Evolutionary conservation across 768 basidiomycete species (phyloP).

Genomic region (Boletellus sp.): DNA sequence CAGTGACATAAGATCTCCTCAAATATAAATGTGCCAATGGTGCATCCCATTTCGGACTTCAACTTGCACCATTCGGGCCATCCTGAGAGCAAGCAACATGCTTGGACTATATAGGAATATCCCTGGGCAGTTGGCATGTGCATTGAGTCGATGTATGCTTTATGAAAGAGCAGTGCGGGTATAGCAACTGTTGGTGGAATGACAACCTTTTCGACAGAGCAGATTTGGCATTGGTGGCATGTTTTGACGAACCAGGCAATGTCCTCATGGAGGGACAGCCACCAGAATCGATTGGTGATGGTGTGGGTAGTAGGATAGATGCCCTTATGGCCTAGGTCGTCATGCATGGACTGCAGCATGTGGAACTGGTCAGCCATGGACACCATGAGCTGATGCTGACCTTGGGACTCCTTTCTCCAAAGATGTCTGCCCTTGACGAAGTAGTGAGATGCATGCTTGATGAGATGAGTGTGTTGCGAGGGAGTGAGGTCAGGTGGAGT

Average conservation of each 20-base stretch:
- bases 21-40: constrained; percentile 33
- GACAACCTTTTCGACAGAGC: constrained; percentile 15
- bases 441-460: too few relatives aligned
- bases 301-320: neutral
- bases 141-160: constrained; percentile 41
- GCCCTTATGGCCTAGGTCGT: constrained; percentile 4
- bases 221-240: constrained; percentile 39
- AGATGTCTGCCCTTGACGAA: too few relatives aligned
- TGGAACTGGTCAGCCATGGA: neutral
- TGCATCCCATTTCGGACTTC: constrained; percentile 23
- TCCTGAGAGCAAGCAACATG: constrained; percentile 29
- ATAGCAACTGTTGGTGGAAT: constrained; percentile 18
- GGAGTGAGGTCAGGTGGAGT: too few relatives aligned
- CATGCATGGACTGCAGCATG: neutral
- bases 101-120: constrained; percentile 37
- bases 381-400: neutral
- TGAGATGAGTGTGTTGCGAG: too few relatives aligned
- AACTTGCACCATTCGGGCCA: constrained; percentile 34
- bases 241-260: constrained; percentile 32
- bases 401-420: too few relatives aligned
- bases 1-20: constrained; percentile 23
- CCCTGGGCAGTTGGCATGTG: constrained; percentile 34
- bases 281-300: constrained; percentile 27
- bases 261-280: constrained; percentile 27
- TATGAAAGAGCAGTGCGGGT: constrained; percentile 6